A percentile compares a stretch with the other conserved stretches of the same genome.
phyloP scores from a whole-genome alignment of 176 grass and related monocot genomes.

The Lolium rigidum region DNA sequence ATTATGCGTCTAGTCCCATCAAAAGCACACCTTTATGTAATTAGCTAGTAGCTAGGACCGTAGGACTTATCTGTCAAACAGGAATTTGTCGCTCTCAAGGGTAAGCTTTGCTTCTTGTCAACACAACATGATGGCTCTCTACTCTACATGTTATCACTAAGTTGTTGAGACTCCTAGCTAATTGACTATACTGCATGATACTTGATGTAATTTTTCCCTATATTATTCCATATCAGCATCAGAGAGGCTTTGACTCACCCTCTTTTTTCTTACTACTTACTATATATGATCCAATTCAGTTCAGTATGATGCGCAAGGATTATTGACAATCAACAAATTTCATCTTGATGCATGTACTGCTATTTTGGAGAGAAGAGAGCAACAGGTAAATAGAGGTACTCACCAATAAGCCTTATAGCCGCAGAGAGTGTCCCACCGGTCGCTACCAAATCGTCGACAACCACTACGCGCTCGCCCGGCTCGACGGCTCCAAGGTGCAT shows the following conservation, averaged over 20 bases:
- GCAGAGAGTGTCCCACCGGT: slow-evolving; percentile 93
- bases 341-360: not conserved
- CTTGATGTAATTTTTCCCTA: not conserved
- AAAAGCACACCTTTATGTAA: slow-evolving; percentile 36
- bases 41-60: slow-evolving; percentile 35
- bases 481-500: slow-evolving; percentile 87
- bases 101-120: slow-evolving; percentile 52
- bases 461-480: slow-evolving; percentile 55
- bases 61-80: slow-evolving; percentile 53
- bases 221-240: not conserved
- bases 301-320: not conserved
- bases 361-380: slow-evolving; percentile 33
- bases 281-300: not conserved
- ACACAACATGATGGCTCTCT: slow-evolving; percentile 51
- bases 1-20: slow-evolving; percentile 45
- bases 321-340: not conserved
- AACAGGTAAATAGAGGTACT: slow-evolving; percentile 16
- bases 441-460: slow-evolving; percentile 89
- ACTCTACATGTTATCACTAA: slow-evolving; percentile 47
- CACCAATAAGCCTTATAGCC: slow-evolving; percentile 90
- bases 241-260: not conserved
- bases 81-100: slow-evolving; percentile 50
- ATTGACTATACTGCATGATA: slow-evolving; percentile 17
- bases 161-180: slow-evolving; percentile 43
- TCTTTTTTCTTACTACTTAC: not conserved